Evolutionary conservation across 169 alveolate species (phyloP), one percentile per base, ranked within the genome.

Genomic region (Cryptosporidium xiaoi): DNA sequence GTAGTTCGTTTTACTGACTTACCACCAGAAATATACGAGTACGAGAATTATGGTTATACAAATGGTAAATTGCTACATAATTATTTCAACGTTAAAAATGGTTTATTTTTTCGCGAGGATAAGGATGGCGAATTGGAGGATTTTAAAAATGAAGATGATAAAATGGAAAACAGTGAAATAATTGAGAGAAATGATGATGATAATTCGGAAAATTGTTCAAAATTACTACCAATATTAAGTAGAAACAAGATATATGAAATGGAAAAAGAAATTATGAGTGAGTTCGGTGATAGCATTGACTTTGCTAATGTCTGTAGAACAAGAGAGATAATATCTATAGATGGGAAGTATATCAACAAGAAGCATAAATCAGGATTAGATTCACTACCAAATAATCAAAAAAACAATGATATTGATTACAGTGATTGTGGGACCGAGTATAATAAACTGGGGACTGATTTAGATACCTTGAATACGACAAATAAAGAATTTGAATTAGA

Each of bases 271-370:
- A 60, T 46, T 31, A 44, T 48, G 60, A 48, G 33, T 18, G 64
- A 66, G 13, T 13, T 27, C 3, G 18, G 20, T 29, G 44, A 66
- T 18, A 8, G 48, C 10, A 10, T 29, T 18, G 66, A 51, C 2
- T 18, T 46, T 48, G 4, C 16, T 3, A 51, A 31, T 24, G 6
- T 64, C 33, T 51, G n/a, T 40, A 51, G 46, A 51, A 51, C 29
- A 18, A 64, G 51, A 33, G 67, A 55, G 27, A 31, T 69, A 15
- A 44, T 69, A n/a, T 56, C 66, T 18, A 69, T 69, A 16, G 83
- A 69, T 1, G 83, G 83, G 16, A 69, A 69, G 27, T 69, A 48
- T 40, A 69, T 69, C 29, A 66, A 69, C 24, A 69, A 66, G 24
- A 53, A 40, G 29, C 4, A 53, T 53, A 53, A 53, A 20, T 5